Conservation (phyloP, 2,329 filamentous ascomycete genomes). For the Stagonosporopsis cucurbitacearum region DNA sequence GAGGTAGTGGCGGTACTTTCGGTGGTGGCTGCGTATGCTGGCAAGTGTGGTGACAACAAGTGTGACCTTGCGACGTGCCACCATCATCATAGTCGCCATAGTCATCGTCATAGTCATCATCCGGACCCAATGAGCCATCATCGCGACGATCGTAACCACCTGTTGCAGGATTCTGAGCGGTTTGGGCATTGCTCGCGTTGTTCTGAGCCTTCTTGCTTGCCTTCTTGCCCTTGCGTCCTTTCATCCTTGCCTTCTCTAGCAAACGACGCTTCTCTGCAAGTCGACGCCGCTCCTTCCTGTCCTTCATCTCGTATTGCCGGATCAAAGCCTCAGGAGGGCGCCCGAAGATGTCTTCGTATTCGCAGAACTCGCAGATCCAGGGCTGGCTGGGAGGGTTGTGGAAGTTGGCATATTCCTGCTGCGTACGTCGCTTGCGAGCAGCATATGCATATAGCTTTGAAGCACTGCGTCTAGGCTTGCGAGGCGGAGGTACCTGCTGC, state of each 20-base stretch:
- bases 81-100: slow-evolving; percentile 44
- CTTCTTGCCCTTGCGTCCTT: slow-evolving; percentile 89
- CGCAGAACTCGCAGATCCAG: slow-evolving; percentile 98
- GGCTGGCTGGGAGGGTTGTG: slow-evolving; percentile 81
- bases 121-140: slow-evolving; percentile 40
- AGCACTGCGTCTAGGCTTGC: slow-evolving; percentile 67
- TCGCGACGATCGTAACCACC: slow-evolving; percentile 43
- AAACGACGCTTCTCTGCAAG: slow-evolving; percentile 84
- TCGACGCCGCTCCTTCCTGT: slow-evolving; percentile 81
- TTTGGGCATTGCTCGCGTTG: slow-evolving; percentile 41
- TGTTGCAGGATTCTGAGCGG: slow-evolving; percentile 40
- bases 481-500: slow-evolving; percentile 57
- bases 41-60: slow-evolving; percentile 43
- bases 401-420: slow-evolving; percentile 78
- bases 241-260: slow-evolving; percentile 92
- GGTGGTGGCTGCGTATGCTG: slow-evolving; percentile 40
- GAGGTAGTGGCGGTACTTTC: slow-evolving; percentile 33
- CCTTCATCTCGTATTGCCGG: slow-evolving; percentile 91
- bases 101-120: slow-evolving; percentile 49
- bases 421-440: slow-evolving; percentile 76
- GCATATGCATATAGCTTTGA: slow-evolving; percentile 76
- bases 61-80: slow-evolving; percentile 22
- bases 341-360: slow-evolving; percentile 97
- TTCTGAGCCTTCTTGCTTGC: slow-evolving; percentile 65
- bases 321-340: slow-evolving; percentile 83